Evolutionary conservation across 2,329 filamentous ascomycete species (phyloP), one percentile per base, ranked within the genome.

Genomic region (Coleophoma cylindrospora): DNA sequence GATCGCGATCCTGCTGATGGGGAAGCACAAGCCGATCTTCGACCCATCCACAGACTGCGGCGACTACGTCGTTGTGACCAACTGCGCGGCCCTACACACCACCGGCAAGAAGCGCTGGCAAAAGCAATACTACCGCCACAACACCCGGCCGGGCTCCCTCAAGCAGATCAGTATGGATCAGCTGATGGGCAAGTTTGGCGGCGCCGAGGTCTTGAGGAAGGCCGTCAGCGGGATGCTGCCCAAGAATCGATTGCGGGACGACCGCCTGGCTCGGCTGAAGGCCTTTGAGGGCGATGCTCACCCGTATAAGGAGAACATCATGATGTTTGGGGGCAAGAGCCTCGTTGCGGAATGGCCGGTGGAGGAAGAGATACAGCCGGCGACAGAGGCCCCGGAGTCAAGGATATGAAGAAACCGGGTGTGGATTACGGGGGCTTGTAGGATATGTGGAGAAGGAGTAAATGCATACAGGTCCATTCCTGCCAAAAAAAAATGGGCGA

Each of bases 11-110:
- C 77, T 89, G 53, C 83, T 96, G 47, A 96, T 97, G 91, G 94
- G 94, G 73, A 99, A 99, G 78, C 87, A 99, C 80, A 99, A 99
- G 74, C 94, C 94, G 19, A 96, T 94, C 70, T 99, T 84, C 74
- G 89, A 97, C 72, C 94, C 94, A 1, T 96, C 91, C 19, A 96
- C 91, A 54, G 94, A 99, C 77, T 97, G 94, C 78, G 94, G 94
- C 61, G 94, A 99, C 81, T 99, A 99, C 70, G 91, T 99, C 12
- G 92, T 99, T 1, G 91, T 94, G 47, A 89, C 89, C 36, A 86
- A 91, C 68, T 97, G 94, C 75, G 81, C 87, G 38, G 84, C 92
- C 44, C 77, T 99, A 45, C 84, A 91, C 73, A 86, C 84, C 1
- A 97, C 94, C 8, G 94, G 94, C 59, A 88, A 89, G 68, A 99